These are phyloP conservation scores for Neonectria hederae DNA, from an alignment of 2,329 filamentous ascomycete species.

Conservation along the genomic window DNA sequence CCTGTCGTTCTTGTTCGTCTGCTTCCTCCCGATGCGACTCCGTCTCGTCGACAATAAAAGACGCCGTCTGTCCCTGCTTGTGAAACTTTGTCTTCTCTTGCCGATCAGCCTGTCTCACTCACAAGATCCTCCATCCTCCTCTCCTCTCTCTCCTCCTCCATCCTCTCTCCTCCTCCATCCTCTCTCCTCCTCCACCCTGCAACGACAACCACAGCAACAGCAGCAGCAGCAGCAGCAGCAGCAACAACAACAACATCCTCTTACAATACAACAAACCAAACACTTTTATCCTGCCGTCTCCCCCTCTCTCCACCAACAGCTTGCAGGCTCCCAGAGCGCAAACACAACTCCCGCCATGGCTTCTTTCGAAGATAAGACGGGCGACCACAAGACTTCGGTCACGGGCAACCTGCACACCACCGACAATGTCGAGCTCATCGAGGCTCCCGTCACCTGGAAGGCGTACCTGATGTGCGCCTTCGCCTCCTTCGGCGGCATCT, in stretches of 20 bases:
- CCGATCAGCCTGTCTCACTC: conserved; percentile 21
- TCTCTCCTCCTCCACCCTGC: too few species aligned
- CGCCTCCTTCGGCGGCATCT: conserved; percentile 76
- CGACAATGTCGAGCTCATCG: conserved; percentile 66
- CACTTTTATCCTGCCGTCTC: neutral
- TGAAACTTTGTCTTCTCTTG: conserved; percentile 20
- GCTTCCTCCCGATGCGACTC: neutral
- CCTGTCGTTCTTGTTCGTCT: neutral
- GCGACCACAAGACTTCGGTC: conserved; percentile 40
- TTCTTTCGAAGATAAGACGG: conserved; percentile 34
- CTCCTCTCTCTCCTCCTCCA: neutral
- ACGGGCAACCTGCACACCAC: conserved; percentile 50
- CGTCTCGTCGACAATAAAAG: conserved; percentile 23
- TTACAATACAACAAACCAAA: conserved; percentile 1
- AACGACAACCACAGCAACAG: too few species aligned
- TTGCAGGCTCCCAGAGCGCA: neutral
- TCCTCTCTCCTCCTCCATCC: neutral
- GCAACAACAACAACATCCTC: too few species aligned
- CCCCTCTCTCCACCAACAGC: neutral
- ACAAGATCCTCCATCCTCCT: conserved; percentile 2
- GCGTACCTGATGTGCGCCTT: conserved; percentile 77
- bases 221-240: too few species aligned
- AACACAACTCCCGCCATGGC: conserved; percentile 35
- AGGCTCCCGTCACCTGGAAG: conserved; percentile 75
- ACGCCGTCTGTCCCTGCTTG: conserved; percentile 15